Evolutionary conservation across 129 eudicot species (phyloP), one percentile per base, ranked within the genome.

Genomic region (Tagetes erecta): DNA sequence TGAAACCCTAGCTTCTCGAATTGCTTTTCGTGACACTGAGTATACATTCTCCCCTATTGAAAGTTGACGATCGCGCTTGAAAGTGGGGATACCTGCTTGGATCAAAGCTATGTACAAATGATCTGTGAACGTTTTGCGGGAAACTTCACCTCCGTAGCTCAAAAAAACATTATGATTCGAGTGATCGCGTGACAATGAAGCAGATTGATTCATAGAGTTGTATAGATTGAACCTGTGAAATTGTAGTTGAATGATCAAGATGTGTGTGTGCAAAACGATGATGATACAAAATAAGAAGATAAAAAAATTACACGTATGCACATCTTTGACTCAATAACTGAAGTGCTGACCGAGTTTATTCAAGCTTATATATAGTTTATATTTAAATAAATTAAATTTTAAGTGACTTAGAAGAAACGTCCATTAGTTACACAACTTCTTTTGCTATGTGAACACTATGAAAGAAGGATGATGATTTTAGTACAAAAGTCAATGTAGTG

Each of bases 61-160:
- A 58, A 72, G 52, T 41, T 42, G 67, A 70, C 58, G 60, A 49
- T 72, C 76, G 20, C 57, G n/a, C 53, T 49, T 40, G 5, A 72
- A 72, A 12, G 76, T 72, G 6, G 5, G 38, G 11, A 72, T 57
- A 27, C 76, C 76, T 30, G 76, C 76, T 27, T 27, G 76, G 11
- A 5, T 40, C 14, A 72, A 35, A 12, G 76, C 56, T 30, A 42
- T 13, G 67, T 72, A 72, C 8, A 72, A 68, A 59, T 58, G 77
- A 33, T 72, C 57, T 5, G 77, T 72, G 68, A 72, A 72, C 10
- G 7, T 55, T 42, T 59, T 56, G 68, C 34, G 53, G 7, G 77
- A 56, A 35, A 56, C 77, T 40, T 30, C 52, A 56, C 14, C 67
- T 41, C 41, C 42, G 67, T 27, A 72, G 65, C 68, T 56, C 33